Conservation (phyloP, 1,284 basidiomycete species). For the Ganoderma boninense region DNA sequence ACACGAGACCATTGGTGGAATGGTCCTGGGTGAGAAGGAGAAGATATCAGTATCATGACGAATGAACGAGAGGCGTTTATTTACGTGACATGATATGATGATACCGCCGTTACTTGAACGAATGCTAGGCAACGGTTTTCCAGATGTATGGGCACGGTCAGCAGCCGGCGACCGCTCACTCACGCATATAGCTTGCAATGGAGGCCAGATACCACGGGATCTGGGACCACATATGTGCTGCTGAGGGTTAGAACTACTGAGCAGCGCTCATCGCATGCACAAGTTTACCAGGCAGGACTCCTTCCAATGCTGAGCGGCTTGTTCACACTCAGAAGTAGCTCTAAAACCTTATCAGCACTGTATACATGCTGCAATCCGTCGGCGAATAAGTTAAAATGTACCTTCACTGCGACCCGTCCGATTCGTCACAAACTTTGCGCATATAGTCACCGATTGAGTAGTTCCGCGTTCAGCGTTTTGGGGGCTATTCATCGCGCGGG, state of each 20-base stretch:
- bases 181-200: constrained; percentile 86
- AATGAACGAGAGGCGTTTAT: not conserved
- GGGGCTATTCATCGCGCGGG: constrained; percentile 9
- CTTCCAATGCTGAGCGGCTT: constrained; percentile 74
- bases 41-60: constrained; percentile 7
- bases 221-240: constrained; percentile 58
- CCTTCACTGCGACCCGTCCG: constrained; percentile 67
- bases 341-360: constrained; percentile 27
- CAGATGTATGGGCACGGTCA: not conserved
- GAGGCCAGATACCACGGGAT: constrained; percentile 66
- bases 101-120: constrained; percentile 74
- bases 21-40: constrained; percentile 61
- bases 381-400: constrained; percentile 33
- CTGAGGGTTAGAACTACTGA: not conserved
- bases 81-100: constrained; percentile 79
- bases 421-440: constrained; percentile 72
- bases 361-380: constrained; percentile 2
- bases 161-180: constrained; percentile 29
- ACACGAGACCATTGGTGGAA: constrained; percentile 79
- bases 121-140: constrained; percentile 50
- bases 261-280: not conserved
- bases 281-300: constrained; percentile 51
- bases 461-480: not conserved
- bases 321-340: constrained; percentile 59
- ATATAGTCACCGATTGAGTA: constrained; percentile 48